Evolutionary conservation across 2,329 filamentous ascomycete genomes (phyloP).

Genomic region (Ceratocystis harringtonii): DNA sequence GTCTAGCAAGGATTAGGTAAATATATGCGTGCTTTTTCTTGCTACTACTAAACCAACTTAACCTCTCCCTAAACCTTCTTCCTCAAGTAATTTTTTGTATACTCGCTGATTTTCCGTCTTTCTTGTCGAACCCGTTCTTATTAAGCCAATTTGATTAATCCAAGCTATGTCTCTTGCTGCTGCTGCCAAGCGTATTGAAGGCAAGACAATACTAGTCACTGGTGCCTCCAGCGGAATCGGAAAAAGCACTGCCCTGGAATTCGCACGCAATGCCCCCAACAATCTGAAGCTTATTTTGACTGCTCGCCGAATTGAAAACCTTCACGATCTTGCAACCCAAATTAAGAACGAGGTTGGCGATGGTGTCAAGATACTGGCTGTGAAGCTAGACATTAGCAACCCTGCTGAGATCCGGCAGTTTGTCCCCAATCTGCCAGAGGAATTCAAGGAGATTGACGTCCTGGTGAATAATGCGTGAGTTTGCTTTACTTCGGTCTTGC

Average conservation of each 20-base stretch:
- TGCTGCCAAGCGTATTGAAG: slow-evolving; percentile 67
- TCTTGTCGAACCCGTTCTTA: neutral
- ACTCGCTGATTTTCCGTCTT: neutral
- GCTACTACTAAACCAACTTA: neutral
- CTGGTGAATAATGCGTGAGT: slow-evolving; percentile 91
- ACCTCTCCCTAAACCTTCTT: neutral
- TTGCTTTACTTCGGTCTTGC: neutral
- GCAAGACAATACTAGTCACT: slow-evolving; percentile 86
- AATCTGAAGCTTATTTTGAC: slow-evolving; percentile 75
- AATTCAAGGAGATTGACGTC: slow-evolving; percentile 73
- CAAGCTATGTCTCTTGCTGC: slow-evolving; percentile 42
- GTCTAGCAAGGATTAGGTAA: neutral
- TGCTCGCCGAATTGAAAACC: slow-evolving; percentile 65
- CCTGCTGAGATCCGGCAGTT: slow-evolving; percentile 59
- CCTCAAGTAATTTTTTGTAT: neutral
- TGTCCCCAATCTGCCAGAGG: slow-evolving; percentile 57
- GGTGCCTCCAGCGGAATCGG: slow-evolving; percentile 92
- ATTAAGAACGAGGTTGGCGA: slow-evolving; percentile 63
- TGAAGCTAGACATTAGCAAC: slow-evolving; percentile 77
- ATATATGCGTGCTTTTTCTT: neutral
- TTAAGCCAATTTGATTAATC: neutral
- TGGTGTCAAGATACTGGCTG: slow-evolving; percentile 67
- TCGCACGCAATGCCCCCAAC: slow-evolving; percentile 68
- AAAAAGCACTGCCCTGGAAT: slow-evolving; percentile 69
- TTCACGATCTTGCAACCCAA: slow-evolving; percentile 61